Evolutionary conservation across 2,329 filamentous ascomycete species (phyloP), one percentile per base, ranked within the genome.

Genomic region (Dichotomopilus funicola): DNA sequence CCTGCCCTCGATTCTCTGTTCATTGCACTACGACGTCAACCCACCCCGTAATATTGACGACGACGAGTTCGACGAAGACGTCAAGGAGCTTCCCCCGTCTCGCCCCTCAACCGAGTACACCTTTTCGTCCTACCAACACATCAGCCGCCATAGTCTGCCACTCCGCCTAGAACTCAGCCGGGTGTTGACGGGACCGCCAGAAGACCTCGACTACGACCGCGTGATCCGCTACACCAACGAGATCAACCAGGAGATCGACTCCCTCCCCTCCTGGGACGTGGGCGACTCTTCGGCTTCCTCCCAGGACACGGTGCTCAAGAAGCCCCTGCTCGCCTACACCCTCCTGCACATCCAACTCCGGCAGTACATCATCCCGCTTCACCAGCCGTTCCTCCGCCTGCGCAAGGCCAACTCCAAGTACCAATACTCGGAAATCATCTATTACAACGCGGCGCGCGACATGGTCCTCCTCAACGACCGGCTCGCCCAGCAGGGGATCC

Each of bases 401-500:
- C 77, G 80, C 61, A 79, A 79, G 68, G 73, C 75, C 58, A 81
- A 82, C 67, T 80, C 80, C 54, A 81, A 81, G 61, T 83, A 82
- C 64, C 81, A 83, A 62, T 80, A 81, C 63, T 82, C 81, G 1
- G 81, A 84, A 61, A 80, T 82, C 56, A 78, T 83, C 48, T 84
- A 83, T 71, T 83, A 83, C 68, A 83, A 81, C 54, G 79, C 80
- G 0, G 80, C 81, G 1, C 75, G 81, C 37, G 81, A 84, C 60
- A 80, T 84, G 62, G 79, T 84, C 1, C 71, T 83, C n/a, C 73
- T 84, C 59, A 79, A 83, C 64, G 79, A 83, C 65, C 80, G 79
- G 62, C 74, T 84, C 36, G 78, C 78, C 56, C 77, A 83, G 59
- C 80, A 80, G 62, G 79, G 80, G 33, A 75, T 83, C 52, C 76